phyloP scores from a whole-genome alignment of 257 asterid genomes.

The Parsonsia alboflavescens region DNA sequence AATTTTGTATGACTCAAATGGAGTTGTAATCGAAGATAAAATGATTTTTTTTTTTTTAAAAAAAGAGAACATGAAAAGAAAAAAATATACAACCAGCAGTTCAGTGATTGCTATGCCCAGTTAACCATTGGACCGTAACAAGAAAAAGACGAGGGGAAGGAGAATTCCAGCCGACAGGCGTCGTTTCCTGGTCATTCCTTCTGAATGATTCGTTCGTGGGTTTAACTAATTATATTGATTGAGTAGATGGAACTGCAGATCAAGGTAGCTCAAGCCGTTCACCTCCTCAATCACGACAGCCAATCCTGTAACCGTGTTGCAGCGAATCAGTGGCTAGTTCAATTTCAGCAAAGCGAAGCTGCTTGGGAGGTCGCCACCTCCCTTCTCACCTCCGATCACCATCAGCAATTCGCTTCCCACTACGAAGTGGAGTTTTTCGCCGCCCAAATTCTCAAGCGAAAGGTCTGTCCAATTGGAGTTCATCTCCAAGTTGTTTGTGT shows the following conservation, averaged over 20 bases:
- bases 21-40: no score
- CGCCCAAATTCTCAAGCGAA: slow-evolving; percentile 88
- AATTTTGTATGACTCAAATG: no score
- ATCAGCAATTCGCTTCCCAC: slow-evolving; percentile 35
- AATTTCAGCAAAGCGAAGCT: slow-evolving; percentile 71
- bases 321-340: slow-evolving; percentile 92
- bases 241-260: slow-evolving; percentile 55
- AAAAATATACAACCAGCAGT: neutral
- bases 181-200: slow-evolving; percentile 16
- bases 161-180: neutral
- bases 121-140: no score
- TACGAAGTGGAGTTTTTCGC: slow-evolving; percentile 81
- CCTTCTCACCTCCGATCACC: slow-evolving; percentile 61
- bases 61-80: no score
- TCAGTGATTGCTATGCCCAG: no score
- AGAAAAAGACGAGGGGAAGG: neutral
- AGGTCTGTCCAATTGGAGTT: slow-evolving; percentile 33
- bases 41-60: no score
- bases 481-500: neutral
- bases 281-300: slow-evolving; percentile 78
- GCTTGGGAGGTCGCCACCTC: slow-evolving; percentile 90
- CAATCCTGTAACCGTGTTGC: slow-evolving; percentile 87
- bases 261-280: slow-evolving; percentile 84
- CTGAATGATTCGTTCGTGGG: neutral
- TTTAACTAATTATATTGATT: neutral